Evolutionary conservation across 2,329 filamentous ascomycete species (phyloP), one percentile per base, ranked within the genome.

Genomic region (Monascus ruber): DNA sequence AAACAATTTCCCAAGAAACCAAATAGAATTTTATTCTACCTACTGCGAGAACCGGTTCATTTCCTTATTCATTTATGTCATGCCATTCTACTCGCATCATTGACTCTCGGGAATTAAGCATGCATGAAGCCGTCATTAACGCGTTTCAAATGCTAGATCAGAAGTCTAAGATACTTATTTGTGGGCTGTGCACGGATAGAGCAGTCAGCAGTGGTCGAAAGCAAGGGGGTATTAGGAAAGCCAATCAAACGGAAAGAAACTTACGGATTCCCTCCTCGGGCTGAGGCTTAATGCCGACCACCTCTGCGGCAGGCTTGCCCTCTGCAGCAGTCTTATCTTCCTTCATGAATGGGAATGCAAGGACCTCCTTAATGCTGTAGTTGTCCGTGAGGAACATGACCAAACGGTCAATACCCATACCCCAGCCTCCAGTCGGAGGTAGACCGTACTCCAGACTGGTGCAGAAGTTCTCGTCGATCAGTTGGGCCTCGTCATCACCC

Each of bases 261-360:
- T 62, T 60, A 65, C 64, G 63, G 55, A 77, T 76, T 43, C 74
- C 79, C 60, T 83, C 78, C 45, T 72, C 77, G 26, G 73, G 66
- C 48, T 69, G 55, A 31, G 79, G 73, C 59, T 74, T 62, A 43
- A 83, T 65, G 29, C 70, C 76, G 26, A 70, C 75, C 40, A 79
- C 71, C 64, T 84, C 79, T 2, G 77, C 79, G 8, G 77, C 77
- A 44, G 68, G 59, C 55, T 62, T 65, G 43, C 61, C 61, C 40
- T 66, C 65, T 35, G 51, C 48, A 2, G 59, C 59, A 27, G 70
- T 71, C 58, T 73, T 72, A 63, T 89, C 83, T 37, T 89, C 84
- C 77, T 94, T 94, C 85, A 98, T 94, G 69, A 95, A 89, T 7
- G 91, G 91, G 78, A 98, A 98, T 6, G 89, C 80, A 46, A 96